These are phyloP conservation scores for Suillus variegatus DNA, from an alignment of 768 basidiomycete genomes.

Conservation along the genomic window DNA sequence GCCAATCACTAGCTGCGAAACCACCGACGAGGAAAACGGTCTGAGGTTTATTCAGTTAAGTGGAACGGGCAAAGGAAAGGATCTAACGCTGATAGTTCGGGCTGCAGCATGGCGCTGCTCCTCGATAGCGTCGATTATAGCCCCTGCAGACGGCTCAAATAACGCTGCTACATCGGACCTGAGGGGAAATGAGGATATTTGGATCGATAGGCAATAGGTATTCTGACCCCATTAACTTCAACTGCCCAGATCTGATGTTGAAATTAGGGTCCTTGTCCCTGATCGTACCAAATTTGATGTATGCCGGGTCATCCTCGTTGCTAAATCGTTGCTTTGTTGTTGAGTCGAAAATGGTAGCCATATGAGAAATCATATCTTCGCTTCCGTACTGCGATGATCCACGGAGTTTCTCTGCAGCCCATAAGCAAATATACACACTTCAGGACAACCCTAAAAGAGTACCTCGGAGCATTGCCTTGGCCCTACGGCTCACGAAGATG, in stretches of 20 bases:
- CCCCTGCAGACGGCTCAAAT: conserved; percentile 27
- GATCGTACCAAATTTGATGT: conserved; percentile 48
- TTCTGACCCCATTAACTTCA: conserved; percentile 41
- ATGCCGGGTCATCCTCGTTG: conserved; percentile 40
- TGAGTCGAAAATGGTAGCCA: conserved; percentile 46
- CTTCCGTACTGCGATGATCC: conserved; percentile 44
- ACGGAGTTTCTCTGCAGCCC: conserved; percentile 38
- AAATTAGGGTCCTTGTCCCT: conserved; percentile 41
- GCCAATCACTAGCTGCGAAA: conserved; percentile 46
- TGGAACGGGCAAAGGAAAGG: background rate
- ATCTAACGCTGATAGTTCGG: conserved; percentile 27
- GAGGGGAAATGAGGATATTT: background rate
- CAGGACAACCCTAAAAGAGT: background rate
- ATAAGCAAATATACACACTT: conserved; percentile 1
- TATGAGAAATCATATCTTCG: conserved; percentile 42
- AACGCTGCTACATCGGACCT: conserved; percentile 32
- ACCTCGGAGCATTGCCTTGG: conserved; percentile 42
- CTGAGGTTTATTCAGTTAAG: conserved; percentile 22
- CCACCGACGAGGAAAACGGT: conserved; percentile 46
- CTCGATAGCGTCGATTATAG: conserved; percentile 27
- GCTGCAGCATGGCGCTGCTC: conserved; percentile 21
- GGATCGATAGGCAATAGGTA: background rate
- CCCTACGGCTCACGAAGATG: conserved; percentile 49
- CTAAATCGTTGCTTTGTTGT: conserved; percentile 48
- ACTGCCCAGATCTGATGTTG: conserved; percentile 47